These are phyloP conservation scores for Hymenoscyphus salicellus DNA, from an alignment of 2,329 filamentous ascomycete species.

Conservation along the genomic window DNA sequence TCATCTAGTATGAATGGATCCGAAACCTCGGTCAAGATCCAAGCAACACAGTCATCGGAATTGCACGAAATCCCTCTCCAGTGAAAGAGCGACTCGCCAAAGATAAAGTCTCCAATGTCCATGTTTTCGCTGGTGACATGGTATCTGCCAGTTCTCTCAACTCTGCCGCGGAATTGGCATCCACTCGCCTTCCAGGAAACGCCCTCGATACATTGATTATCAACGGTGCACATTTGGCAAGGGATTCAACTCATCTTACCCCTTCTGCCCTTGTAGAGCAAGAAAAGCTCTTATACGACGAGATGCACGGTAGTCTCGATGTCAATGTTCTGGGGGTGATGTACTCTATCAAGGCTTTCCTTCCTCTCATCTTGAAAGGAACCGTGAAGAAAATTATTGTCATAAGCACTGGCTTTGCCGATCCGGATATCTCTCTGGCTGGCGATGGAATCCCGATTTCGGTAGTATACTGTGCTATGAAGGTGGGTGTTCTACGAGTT, in stretches of 20 bases:
- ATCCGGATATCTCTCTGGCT: constrained; percentile 37
- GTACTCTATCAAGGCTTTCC: constrained; percentile 51
- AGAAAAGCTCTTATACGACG: constrained; percentile 34
- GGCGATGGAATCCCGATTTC: constrained; percentile 35
- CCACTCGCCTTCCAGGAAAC: constrained; percentile 27
- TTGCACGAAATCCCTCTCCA: constrained; percentile 46
- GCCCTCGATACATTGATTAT: constrained; percentile 33
- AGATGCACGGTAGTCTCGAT: constrained; percentile 38
- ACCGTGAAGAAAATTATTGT: constrained; percentile 52
- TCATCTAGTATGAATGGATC: constrained; percentile 48
- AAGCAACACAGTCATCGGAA: constrained; percentile 45
- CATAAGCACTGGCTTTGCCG: constrained; percentile 48
- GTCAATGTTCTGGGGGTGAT: constrained; percentile 53
- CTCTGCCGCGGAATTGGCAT: constrained; percentile 15
- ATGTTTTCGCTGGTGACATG: constrained; percentile 47
- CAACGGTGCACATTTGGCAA: constrained; percentile 33
- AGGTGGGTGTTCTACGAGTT: constrained; percentile 17
- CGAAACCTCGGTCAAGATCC: constrained; percentile 44
- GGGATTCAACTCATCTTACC: constrained; percentile 17
- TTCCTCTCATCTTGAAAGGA: constrained; percentile 52
- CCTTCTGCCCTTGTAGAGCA: constrained; percentile 22
- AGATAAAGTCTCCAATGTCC: constrained; percentile 40
- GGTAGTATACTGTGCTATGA: constrained; percentile 39
- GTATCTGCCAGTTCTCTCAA: constrained; percentile 28
- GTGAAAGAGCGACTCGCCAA: constrained; percentile 43